These are phyloP conservation scores for Logfia minima DNA, from an alignment of 129 eudicot genomes.

Conservation along the genomic window DNA sequence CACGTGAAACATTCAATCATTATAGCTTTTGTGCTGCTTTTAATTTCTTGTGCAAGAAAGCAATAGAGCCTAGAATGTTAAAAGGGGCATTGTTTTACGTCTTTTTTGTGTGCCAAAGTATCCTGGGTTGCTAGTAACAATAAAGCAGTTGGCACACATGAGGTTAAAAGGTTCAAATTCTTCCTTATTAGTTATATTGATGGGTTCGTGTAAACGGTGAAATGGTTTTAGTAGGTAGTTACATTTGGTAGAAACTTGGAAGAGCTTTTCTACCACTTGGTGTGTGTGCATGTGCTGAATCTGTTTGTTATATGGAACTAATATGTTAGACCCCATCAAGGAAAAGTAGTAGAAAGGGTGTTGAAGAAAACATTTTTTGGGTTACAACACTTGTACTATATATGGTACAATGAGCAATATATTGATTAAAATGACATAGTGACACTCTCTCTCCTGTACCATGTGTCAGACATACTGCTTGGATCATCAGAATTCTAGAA, in stretches of 20 bases:
- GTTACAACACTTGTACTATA: background rate
- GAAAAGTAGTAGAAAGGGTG: background rate
- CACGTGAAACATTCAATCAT: background rate
- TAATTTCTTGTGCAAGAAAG: constrained; percentile 7
- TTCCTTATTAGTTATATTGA: background rate
- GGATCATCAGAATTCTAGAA: background rate
- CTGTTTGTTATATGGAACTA: background rate
- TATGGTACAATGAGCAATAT: background rate
- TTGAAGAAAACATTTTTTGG: background rate
- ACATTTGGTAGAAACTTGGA: background rate
- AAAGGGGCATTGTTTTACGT: background rate
- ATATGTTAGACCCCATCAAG: background rate
- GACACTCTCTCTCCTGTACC: background rate
- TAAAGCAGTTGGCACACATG: constrained; percentile 8
- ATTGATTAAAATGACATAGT: background rate
- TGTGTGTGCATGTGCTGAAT: background rate
- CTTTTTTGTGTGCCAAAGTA: background rate
- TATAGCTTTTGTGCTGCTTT: constrained; percentile 2
- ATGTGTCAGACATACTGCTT: background rate
- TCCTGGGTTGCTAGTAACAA: constrained; percentile 12
- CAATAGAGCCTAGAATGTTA: constrained; percentile 9
- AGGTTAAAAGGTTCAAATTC: constrained; percentile 10
- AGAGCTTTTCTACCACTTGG: background rate
- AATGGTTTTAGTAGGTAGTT: background rate
- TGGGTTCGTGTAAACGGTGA: constrained; percentile 11